Evolutionary conservation across 805 yeast species (phyloP), one percentile per base, ranked within the genome.

Genomic region (Sugiyamaella boreocaroliniensis): DNA sequence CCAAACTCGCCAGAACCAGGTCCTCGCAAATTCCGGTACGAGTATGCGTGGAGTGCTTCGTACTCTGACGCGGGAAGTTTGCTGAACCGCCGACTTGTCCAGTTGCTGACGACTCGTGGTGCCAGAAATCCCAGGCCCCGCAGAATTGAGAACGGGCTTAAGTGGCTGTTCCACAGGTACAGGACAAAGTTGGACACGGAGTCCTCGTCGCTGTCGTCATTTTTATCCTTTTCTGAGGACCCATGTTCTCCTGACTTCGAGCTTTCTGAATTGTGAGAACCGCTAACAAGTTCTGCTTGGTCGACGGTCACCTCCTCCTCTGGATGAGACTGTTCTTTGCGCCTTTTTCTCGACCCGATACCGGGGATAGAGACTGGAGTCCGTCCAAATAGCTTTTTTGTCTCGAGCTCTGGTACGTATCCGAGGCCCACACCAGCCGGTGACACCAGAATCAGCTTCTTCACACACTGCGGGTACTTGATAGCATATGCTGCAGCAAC

Each of bases 1-100:
- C 90, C 83, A 66, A 89, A 90, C 69, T 93, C 98, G 9, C 98
- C 98, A 0, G 93, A 86, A 0, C 97, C 97, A 2, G 75, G 79
- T 10, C 86, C 83, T 55, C 82, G 86, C 73, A 92, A 90, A 14
- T 89, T 86, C 5, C 83, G 79, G 68, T 90, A 89, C 0, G 92
- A 73, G 66, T 92, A 93, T 57, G 75, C 73, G 62, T 92, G 98
- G 58, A 92, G 71, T 3, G 78, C 70, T 29, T 68, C 68, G 20
- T 74, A 67, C 61, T 82, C 83, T 20, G 62, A 66, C 2, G 53
- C 55, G 6, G 65, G 54, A 40, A 86, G 69, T 42, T 76, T 74
- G 18, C 87, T 77, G 64, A 92, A 90, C 45, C 98, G 70, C 52
- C 96, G 73, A 4, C 79, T 75, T 1, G 95, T 79, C 98, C 98